phyloP scores from a whole-genome alignment of 257 asterid genomes.

The Solanum microdontum region DNA sequence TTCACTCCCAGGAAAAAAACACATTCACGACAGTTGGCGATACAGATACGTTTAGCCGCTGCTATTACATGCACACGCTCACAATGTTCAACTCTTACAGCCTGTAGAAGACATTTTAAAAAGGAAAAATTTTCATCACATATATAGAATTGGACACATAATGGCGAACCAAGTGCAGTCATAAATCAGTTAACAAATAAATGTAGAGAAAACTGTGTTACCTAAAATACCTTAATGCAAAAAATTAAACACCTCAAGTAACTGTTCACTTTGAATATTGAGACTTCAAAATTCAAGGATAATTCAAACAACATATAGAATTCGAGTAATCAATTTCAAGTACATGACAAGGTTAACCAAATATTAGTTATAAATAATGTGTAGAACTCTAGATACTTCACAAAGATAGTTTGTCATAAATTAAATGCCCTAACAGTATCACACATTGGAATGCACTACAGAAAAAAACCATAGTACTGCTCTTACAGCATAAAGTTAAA shows the following conservation, averaged over 20 bases:
- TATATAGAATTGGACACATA: background rate
- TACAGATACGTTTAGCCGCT: slow-evolving; percentile 81
- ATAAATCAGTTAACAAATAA: background rate
- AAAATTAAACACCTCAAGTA: background rate
- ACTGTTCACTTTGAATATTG: background rate
- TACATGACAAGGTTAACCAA: background rate
- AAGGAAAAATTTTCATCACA: background rate
- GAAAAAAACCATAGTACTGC: background rate
- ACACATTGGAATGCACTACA: background rate
- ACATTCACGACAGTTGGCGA: slow-evolving; percentile 93
- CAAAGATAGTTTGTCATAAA: background rate
- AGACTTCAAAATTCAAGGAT: background rate
- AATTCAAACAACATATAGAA: background rate
- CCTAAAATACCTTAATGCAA: background rate
- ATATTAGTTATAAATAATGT: background rate
- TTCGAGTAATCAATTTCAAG: background rate
- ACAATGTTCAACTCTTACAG: slow-evolving; percentile 91
- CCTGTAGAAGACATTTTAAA: slow-evolving; percentile 29
- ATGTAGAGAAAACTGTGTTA: background rate
- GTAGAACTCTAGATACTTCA: background rate
- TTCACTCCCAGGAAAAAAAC: slow-evolving; percentile 84
- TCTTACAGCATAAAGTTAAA: background rate
- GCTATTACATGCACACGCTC: slow-evolving; percentile 89
- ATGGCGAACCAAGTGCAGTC: background rate
- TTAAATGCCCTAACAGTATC: background rate